phyloP scores from a whole-genome alignment of 2,329 filamentous ascomycete genomes.

The Pseudodiploospora longispora region DNA sequence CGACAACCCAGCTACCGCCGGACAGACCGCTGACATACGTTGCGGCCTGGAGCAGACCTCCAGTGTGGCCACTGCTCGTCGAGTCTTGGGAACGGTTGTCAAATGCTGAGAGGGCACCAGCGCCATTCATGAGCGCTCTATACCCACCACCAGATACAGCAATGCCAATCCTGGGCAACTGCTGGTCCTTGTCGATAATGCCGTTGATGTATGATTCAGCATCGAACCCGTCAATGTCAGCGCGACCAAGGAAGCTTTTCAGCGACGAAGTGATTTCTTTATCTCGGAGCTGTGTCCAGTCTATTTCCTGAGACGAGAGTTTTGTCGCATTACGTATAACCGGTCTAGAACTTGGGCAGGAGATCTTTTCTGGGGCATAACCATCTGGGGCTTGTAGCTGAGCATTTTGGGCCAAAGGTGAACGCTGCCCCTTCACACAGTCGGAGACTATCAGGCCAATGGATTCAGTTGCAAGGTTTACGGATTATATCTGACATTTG shows the following conservation, averaged over 20 bases:
- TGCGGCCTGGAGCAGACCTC: conserved; percentile 65
- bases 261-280: conserved; percentile 12
- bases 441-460: too few species aligned
- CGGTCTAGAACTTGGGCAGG: conserved; percentile 10
- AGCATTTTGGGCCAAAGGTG: conserved; percentile 1
- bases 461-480: too few species aligned
- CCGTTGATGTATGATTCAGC: conserved; percentile 10
- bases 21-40: conserved; percentile 69
- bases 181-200: conserved; percentile 5
- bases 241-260: conserved; percentile 10
- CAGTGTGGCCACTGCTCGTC: conserved; percentile 42
- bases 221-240: conserved; percentile 12
- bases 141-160: conserved; percentile 74
- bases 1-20: conserved; percentile 69
- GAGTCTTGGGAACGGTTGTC: conserved; percentile 58
- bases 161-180: conserved; percentile 50
- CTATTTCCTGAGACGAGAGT: conserved; percentile 12
- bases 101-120: conserved; percentile 64
- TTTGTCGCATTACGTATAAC: conserved; percentile 10
- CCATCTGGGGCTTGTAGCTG: conserved; percentile 6
- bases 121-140: conserved; percentile 68
- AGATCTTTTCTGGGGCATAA: conserved; percentile 11
- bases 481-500: too few species aligned
- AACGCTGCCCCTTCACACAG: neutral
- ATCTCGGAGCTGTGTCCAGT: conserved; percentile 11